A percentile compares a stretch with the other conserved stretches of the same genome.
These are phyloP conservation scores for Trichaptum fuscoviolaceum DNA, from an alignment of 768 basidiomycete species.

Conservation along the genomic window DNA sequence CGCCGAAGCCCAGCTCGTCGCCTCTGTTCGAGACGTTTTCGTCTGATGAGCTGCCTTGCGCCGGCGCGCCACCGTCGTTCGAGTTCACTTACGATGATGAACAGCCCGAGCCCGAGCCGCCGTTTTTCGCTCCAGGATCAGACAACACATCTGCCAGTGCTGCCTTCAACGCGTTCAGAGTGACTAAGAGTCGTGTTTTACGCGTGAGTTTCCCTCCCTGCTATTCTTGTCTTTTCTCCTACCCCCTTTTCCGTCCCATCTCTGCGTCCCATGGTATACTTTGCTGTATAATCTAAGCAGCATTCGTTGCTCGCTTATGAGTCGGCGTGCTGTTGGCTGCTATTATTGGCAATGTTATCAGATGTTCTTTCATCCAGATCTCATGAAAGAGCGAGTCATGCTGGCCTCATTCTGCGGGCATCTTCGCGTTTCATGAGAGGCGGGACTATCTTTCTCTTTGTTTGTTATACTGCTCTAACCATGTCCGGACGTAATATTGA, in stretches of 20 bases:
- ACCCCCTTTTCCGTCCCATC: not conserved
- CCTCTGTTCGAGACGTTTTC: not conserved
- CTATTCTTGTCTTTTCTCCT: not conserved
- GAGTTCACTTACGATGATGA: not conserved
- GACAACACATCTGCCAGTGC: conserved; percentile 1
- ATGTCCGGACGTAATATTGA: not conserved
- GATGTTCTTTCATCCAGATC: not conserved
- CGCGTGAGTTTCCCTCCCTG: conserved; percentile 2
- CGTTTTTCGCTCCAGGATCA: not conserved
- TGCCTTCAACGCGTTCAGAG: conserved; percentile 1
- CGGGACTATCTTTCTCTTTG: conserved; percentile 23
- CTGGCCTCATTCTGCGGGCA: conserved; percentile 4
- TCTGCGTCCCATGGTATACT: not conserved
- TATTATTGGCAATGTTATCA: not conserved
- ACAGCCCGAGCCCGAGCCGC: not conserved
- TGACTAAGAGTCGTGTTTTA: conserved; percentile 4
- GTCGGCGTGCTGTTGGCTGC: not conserved
- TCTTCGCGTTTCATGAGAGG: conserved; percentile 30
- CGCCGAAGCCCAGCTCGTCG: not conserved
- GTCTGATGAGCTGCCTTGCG: not conserved
- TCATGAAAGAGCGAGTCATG: not conserved
- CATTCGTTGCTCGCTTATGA: not conserved
- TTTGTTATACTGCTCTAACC: not conserved
- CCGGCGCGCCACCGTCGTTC: not conserved
- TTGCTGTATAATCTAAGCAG: not conserved